These are phyloP conservation scores for Aspergillus carbonarius DNA, from an alignment of 2,329 filamentous ascomycete species.

Conservation along the genomic window DNA sequence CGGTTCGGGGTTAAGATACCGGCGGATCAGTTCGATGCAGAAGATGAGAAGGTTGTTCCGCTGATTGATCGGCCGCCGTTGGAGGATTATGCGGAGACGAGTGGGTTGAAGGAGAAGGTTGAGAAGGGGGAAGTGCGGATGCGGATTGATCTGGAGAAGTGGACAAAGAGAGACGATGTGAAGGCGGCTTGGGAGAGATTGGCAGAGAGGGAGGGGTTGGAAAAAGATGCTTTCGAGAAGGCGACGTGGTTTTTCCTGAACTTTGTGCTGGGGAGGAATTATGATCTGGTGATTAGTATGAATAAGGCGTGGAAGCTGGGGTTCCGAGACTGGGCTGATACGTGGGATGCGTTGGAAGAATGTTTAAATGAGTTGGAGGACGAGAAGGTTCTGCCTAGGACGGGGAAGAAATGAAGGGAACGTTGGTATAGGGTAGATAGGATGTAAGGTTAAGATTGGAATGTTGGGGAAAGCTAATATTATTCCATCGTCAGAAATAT, in stretches of 20 bases:
- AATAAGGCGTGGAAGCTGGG: not conserved
- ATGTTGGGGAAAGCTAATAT: too few species aligned
- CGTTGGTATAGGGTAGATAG: not conserved
- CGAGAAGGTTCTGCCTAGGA: not conserved
- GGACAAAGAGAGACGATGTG: not conserved
- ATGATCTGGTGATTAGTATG: not conserved
- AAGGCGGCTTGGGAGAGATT: not conserved
- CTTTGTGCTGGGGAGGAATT: not conserved
- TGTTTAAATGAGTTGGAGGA: not conserved
- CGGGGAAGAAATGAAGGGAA: not conserved
- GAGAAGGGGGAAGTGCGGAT: not conserved
- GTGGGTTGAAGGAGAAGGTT: not conserved
- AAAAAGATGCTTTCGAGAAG: not conserved
- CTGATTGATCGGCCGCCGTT: not conserved
- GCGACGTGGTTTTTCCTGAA: not conserved
- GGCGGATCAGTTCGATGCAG: not conserved
- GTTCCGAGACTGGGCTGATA: not conserved
- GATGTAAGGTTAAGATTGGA: too few species aligned
- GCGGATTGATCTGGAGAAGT: not conserved
- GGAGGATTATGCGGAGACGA: not conserved
- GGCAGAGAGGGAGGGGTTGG: not conserved
- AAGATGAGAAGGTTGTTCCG: not conserved
- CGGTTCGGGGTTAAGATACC: conserved; percentile 37
- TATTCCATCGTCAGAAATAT: too few species aligned
- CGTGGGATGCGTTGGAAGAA: conserved; percentile 1